Conservation (phyloP, 768 basidiomycete species). For the Trametes gibbosa region DNA sequence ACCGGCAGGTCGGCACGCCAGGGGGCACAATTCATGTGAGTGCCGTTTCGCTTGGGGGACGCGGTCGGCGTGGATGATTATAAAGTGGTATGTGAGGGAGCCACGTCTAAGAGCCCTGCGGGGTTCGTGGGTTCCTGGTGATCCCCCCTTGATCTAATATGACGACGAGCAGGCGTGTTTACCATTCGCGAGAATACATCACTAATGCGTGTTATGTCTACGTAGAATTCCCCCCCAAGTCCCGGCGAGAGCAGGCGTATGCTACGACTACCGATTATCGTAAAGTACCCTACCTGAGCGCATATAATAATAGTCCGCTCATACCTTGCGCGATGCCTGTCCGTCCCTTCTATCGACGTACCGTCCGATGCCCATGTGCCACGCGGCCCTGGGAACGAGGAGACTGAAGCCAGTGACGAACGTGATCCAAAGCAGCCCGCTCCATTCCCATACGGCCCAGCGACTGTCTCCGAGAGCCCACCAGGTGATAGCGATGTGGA, state of each 20-base stretch:
- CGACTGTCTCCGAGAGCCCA: slow-evolving; percentile 74
- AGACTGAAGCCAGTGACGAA: slow-evolving; percentile 59
- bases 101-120: slow-evolving; percentile 35
- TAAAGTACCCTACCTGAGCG: slow-evolving; percentile 10
- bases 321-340: slow-evolving; percentile 18
- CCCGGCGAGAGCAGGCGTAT: neutral
- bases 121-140: slow-evolving; percentile 50
- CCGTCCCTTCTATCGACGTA: slow-evolving; percentile 69
- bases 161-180: slow-evolving; percentile 40
- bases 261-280: slow-evolving; percentile 14
- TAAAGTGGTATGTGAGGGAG: slow-evolving; percentile 73
- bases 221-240: slow-evolving; percentile 1
- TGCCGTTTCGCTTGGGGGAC: slow-evolving; percentile 2
- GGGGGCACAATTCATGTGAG: neutral
- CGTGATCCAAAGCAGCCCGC: slow-evolving; percentile 67
- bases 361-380: slow-evolving; percentile 74
- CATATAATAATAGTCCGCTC: slow-evolving; percentile 1
- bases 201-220: neutral
- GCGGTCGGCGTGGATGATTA: slow-evolving; percentile 52
- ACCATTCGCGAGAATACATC: neutral
- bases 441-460: slow-evolving; percentile 63
- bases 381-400: slow-evolving; percentile 66
- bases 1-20: neutral
- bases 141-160: slow-evolving; percentile 91
- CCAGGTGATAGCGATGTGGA: slow-evolving; percentile 64